These are phyloP conservation scores for Myxozyma udenii DNA, from an alignment of 805 yeast species.

Conservation along the genomic window DNA sequence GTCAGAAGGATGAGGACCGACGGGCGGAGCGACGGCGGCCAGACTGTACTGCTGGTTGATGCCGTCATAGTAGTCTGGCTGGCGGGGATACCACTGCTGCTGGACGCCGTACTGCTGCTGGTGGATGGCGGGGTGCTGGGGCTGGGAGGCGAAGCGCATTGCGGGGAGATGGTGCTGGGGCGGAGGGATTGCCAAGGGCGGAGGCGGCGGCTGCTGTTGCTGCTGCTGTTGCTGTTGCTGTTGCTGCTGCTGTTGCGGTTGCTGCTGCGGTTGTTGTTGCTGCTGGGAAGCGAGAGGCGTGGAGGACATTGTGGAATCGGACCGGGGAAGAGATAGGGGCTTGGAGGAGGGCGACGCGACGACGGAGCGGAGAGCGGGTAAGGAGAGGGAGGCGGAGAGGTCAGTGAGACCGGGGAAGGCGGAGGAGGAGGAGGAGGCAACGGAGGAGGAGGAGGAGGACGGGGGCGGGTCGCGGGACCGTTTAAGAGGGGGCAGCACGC, in stretches of 20 bases:
- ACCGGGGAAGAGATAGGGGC: too few relatives aligned
- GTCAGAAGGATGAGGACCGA: neutral
- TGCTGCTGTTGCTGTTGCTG: neutral
- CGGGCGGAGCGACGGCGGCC: constrained; percentile 1
- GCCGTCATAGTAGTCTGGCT: neutral
- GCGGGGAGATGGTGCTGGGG: constrained; percentile 6
- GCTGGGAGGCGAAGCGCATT: constrained; percentile 3
- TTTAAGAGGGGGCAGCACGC: neutral
- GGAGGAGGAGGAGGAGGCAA: neutral
- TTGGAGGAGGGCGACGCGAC: constrained; percentile 24
- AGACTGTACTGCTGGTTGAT: too few relatives aligned
- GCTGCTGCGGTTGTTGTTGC: constrained; percentile 30
- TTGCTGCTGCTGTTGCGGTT: constrained; percentile 16
- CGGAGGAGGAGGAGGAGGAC: neutral
- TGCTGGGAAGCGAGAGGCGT: constrained; percentile 17
- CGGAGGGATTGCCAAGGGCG: constrained; percentile 1
- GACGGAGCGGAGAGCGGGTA: constrained; percentile 3
- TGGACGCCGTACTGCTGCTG: neutral
- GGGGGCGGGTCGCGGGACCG: neutral
- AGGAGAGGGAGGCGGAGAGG: constrained; percentile 1
- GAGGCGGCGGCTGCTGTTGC: constrained; percentile 2
- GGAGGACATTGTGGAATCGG: too few relatives aligned
- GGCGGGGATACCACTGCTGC: neutral
- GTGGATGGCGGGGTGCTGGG: neutral
- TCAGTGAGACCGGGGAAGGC: neutral